These are phyloP conservation scores for Starmerella sp. DNA, from an alignment of 805 yeast genomes.

Conservation along the genomic window DNA sequence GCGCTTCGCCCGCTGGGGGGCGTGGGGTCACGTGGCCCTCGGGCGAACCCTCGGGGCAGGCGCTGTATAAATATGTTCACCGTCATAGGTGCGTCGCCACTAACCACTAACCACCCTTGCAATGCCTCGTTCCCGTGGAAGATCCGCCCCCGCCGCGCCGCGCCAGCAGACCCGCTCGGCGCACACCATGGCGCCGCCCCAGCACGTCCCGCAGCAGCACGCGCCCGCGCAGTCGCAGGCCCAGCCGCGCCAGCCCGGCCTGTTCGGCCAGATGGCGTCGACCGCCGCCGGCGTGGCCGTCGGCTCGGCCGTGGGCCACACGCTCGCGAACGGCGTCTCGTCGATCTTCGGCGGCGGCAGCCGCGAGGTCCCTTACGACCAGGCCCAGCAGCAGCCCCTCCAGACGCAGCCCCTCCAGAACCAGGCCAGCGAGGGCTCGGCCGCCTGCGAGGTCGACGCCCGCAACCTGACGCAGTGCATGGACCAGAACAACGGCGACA, in stretches of 20 bases:
- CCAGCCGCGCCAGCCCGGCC: conserved; percentile 51
- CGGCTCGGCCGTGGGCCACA: conserved; percentile 95
- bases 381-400: conserved; percentile 37
- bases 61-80: neutral
- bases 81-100: neutral
- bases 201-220: conserved; percentile 39
- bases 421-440: conserved; percentile 33
- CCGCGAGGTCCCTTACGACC: conserved; percentile 39
- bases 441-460: conserved; percentile 82
- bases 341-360: conserved; percentile 77
- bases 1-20: neutral
- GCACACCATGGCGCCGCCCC: conserved; percentile 45
- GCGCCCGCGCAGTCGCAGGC: conserved; percentile 39
- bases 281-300: conserved; percentile 99
- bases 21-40: neutral
- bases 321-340: conserved; percentile 88
- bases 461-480: conserved; percentile 91
- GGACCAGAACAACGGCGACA: conserved; percentile 87
- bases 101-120: neutral
- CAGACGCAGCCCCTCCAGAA: conserved; percentile 27
- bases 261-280: conserved; percentile 94
- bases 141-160: conserved; percentile 29
- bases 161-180: conserved; percentile 26
- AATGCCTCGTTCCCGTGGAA: conserved; percentile 36
- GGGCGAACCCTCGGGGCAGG: neutral